Percentiles rank a stretch among this genome's conserved stretches.
phyloP scores from a whole-genome alignment of 768 basidiomycete species.

The Imleria badia region DNA sequence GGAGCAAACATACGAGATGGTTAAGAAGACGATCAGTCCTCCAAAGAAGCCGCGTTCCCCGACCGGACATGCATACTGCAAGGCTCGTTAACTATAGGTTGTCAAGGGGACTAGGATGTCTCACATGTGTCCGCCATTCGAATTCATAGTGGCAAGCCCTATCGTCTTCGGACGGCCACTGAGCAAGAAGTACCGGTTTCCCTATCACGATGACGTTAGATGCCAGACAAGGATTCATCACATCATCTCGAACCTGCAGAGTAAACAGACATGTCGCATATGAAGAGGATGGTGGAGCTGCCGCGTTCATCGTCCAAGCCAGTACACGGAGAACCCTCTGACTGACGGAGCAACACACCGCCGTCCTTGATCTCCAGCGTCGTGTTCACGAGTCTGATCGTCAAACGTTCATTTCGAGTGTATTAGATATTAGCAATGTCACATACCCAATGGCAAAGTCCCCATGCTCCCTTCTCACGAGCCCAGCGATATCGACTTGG shows the following conservation, averaged over 20 bases:
- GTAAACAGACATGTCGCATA: slow-evolving; percentile 69
- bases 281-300: slow-evolving; percentile 71
- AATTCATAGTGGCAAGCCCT: slow-evolving; percentile 74
- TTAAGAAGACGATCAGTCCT: slow-evolving; percentile 56
- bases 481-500: slow-evolving; percentile 56
- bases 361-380: slow-evolving; percentile 55
- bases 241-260: slow-evolving; percentile 40
- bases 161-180: slow-evolving; percentile 61
- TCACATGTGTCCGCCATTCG: slow-evolving; percentile 82
- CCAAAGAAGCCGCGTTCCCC: slow-evolving; percentile 50
- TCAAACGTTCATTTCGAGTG: neutral
- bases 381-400: slow-evolving; percentile 46
- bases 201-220: slow-evolving; percentile 30
- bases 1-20: slow-evolving; percentile 52
- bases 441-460: slow-evolving; percentile 74
- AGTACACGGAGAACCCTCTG: slow-evolving; percentile 65
- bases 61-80: slow-evolving; percentile 71
- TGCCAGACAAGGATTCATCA: neutral
- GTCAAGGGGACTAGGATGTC: slow-evolving; percentile 17
- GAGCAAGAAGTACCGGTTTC: slow-evolving; percentile 56
- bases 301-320: slow-evolving; percentile 43
- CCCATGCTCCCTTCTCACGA: slow-evolving; percentile 58
- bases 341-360: slow-evolving; percentile 54
- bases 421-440: neutral
- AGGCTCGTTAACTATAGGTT: neutral